A percentile compares a stretch with the other conserved stretches of the same genome.
Evolutionary conservation across 176 grass and related monocot species (phyloP).

Genomic region (Eleusine indica): DNA sequence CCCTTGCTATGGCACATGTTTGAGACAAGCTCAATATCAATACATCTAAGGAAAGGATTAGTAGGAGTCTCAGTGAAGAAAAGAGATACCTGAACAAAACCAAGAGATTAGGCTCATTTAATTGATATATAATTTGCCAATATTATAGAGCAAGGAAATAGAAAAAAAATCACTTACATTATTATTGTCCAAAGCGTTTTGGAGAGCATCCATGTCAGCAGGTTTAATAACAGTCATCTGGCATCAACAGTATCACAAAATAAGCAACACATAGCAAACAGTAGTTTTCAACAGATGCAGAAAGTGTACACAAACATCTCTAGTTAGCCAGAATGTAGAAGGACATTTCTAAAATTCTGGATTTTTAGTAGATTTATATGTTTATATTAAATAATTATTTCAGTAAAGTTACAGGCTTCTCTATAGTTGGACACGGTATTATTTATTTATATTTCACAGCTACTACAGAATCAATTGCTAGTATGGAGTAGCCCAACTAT

Average conservation of each 20-base stretch:
- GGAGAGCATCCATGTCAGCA: conserved; percentile 82
- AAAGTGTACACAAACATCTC: background rate
- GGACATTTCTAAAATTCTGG: background rate
- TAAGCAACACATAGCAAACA: conserved; percentile 30
- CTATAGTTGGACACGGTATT: background rate
- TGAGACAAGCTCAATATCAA: conserved; percentile 90
- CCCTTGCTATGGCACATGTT: conserved; percentile 96
- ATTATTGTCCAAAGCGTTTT: conserved; percentile 80
- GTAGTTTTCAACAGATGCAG: background rate
- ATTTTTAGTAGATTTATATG: background rate
- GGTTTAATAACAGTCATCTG: conserved; percentile 96
- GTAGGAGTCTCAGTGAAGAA: conserved; percentile 99
- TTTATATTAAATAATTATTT: background rate
- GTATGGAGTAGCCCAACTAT: background rate
- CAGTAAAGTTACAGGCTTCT: background rate
- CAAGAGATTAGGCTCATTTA: conserved; percentile 6
- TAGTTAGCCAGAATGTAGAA: conserved; percentile 11
- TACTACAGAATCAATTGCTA: background rate
- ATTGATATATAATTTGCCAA: conserved; percentile 4
- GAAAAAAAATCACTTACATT: conserved; percentile 55
- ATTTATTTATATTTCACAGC: background rate
- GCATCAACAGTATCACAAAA: conserved; percentile 34
- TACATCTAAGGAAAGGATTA: conserved; percentile 97
- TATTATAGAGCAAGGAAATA: background rate
- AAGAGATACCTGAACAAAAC: conserved; percentile 74